Conservation (phyloP, 345 rosid genomes). For the Pistacia integerrima region DNA sequence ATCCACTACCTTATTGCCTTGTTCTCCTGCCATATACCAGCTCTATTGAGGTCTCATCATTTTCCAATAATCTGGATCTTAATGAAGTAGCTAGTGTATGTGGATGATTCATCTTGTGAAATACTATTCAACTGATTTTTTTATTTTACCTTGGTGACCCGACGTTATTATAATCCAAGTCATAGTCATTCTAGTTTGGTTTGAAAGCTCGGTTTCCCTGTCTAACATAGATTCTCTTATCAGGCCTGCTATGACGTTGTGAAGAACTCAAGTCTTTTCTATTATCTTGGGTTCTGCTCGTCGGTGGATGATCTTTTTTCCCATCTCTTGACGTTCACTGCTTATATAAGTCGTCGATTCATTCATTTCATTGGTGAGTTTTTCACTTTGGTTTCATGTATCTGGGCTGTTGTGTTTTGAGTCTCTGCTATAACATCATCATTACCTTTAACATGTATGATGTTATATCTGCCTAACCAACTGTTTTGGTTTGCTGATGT, state of each 20-base stretch:
- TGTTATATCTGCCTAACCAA: neutral
- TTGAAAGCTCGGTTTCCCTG: conserved; percentile 13
- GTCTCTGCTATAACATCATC: neutral
- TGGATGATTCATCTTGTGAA: neutral
- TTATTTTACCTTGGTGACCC: neutral
- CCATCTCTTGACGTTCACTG: conserved; percentile 38
- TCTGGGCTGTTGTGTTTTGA: neutral
- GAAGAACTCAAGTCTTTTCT: conserved; percentile 26
- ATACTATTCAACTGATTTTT: too few relatives aligned
- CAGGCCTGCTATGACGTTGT: conserved; percentile 38
- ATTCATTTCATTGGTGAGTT: conserved; percentile 53
- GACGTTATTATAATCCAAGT: neutral
- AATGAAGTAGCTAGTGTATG: neutral
- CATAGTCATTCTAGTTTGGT: neutral
- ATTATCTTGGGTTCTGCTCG: conserved; percentile 35
- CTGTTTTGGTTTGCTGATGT: neutral
- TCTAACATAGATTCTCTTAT: conserved; percentile 27
- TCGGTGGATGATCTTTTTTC: conserved; percentile 38
- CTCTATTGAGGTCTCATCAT: too few relatives aligned
- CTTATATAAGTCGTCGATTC: conserved; percentile 37
- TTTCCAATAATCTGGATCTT: neutral
- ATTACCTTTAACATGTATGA: neutral
- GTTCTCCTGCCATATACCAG: too few relatives aligned
- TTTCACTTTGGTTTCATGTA: conserved; percentile 2
- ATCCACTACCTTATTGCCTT: too few relatives aligned